Percentiles rank a stretch among this genome's conserved stretches.
phyloP scores from a whole-genome alignment of 495 filamentous ascomycete species.

The Neurospora tetrasperma region DNA sequence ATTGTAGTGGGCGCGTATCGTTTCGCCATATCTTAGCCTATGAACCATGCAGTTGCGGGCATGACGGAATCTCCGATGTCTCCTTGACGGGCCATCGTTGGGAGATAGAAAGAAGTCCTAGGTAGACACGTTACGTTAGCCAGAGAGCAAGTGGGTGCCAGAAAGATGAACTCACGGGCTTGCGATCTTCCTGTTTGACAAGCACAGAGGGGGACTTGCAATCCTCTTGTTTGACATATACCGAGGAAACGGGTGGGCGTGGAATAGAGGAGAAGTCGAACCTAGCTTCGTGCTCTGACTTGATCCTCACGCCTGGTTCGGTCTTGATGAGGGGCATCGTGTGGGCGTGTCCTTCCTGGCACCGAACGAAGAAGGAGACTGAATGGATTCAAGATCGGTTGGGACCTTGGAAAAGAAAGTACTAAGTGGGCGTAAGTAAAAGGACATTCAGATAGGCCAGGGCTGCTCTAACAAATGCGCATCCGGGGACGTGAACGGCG shows the following conservation, averaged over 20 bases:
- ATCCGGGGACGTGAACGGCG: not conserved
- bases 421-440: not conserved
- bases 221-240: not conserved
- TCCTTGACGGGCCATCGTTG: not conserved
- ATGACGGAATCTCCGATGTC: not conserved
- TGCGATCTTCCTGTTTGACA: not conserved
- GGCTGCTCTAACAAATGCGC: not conserved
- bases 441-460: not conserved
- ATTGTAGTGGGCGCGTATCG: not conserved
- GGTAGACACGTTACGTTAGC: not conserved
- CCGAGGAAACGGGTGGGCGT: not conserved
- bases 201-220: no score
- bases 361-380: not conserved
- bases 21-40: not conserved
- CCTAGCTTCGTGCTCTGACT: not conserved
- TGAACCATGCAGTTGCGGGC: not conserved
- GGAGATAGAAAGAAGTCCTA: not conserved
- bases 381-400: not conserved
- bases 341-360: not conserved
- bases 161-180: not conserved
- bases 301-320: not conserved
- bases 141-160: not conserved
- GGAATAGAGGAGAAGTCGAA: not conserved
- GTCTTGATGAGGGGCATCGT: not conserved
- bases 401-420: not conserved